Evolutionary conservation across 805 yeast species (phyloP).

Genomic region (Clavispora phyllophila): DNA sequence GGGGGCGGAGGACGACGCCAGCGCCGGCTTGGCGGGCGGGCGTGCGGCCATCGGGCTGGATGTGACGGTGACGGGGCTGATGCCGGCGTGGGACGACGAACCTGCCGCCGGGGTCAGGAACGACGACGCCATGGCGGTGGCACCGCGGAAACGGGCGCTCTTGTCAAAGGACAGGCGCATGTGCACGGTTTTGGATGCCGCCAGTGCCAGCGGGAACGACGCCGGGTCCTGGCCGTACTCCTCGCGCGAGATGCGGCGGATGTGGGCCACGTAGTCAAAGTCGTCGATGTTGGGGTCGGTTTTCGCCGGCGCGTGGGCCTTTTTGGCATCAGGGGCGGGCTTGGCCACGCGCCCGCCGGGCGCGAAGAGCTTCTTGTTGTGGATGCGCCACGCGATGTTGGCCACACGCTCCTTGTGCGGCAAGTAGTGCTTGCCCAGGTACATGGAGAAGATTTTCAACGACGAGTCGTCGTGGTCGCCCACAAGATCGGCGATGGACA

Average conservation of each 20-base stretch:
- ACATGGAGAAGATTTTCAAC: constrained; percentile 36
- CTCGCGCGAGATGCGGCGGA: constrained; percentile 36
- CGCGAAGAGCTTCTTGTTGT: constrained; percentile 28
- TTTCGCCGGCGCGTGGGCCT: background rate
- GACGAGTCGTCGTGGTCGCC: constrained; percentile 33
- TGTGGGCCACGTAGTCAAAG: constrained; percentile 44
- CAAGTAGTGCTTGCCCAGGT: constrained; percentile 34
- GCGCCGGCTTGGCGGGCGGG: background rate
- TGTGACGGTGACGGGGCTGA: background rate
- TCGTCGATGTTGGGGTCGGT: constrained; percentile 32
- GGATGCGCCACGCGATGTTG: constrained; percentile 44
- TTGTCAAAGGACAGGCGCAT: background rate
- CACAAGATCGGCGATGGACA: constrained; percentile 17
- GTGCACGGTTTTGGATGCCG: background rate
- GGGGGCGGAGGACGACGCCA: background rate
- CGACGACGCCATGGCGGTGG: constrained; percentile 1
- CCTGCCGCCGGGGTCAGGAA: background rate
- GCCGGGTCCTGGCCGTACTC: constrained; percentile 18
- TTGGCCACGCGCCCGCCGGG: background rate
- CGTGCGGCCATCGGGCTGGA: background rate
- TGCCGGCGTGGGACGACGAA: background rate
- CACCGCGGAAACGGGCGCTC: background rate
- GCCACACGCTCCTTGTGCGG: constrained; percentile 40
- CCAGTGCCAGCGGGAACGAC: background rate
- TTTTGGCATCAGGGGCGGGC: background rate